Evolutionary conservation across 768 basidiomycete species (phyloP).

Genomic region (Solioccasus polychromus): DNA sequence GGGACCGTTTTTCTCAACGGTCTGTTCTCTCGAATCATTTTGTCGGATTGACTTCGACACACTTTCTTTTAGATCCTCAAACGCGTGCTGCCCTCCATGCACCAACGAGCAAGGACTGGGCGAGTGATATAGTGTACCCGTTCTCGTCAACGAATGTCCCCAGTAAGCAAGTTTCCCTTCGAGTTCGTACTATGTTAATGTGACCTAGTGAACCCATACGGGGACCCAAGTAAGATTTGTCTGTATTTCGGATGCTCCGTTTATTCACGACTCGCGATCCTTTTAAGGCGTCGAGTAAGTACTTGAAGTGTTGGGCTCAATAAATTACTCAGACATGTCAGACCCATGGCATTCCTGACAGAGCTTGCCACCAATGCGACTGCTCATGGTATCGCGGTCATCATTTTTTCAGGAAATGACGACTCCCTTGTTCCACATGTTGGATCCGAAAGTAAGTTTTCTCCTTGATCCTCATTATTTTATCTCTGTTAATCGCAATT

Average conservation of each 20-base stretch:
- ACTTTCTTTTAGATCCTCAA: neutral
- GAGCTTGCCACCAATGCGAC: conserved; percentile 66
- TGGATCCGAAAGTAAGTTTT: conserved; percentile 54
- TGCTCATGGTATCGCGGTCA: conserved; percentile 41
- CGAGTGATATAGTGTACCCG: conserved; percentile 17
- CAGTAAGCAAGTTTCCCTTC: conserved; percentile 17
- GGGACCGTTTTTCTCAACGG: neutral
- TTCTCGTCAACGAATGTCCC: conserved; percentile 10
- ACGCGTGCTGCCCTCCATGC: conserved; percentile 56
- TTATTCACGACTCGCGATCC: neutral
- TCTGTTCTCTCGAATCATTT: neutral
- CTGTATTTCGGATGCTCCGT: neutral
- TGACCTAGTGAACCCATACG: conserved; percentile 6
- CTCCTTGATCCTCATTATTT: neutral
- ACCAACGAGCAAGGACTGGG: conserved; percentile 58
- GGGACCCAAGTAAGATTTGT: conserved; percentile 32
- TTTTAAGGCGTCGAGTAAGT: conserved; percentile 35
- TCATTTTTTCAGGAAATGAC: conserved; percentile 67
- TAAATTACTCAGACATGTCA: conserved; percentile 18
- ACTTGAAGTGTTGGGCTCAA: neutral
- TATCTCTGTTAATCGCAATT: conserved; percentile 3
- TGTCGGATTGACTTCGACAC: neutral
- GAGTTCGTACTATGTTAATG: neutral
- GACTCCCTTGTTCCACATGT: conserved; percentile 61
- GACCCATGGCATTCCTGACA: conserved; percentile 61